These are phyloP conservation scores for Penicillium freii DNA, from an alignment of 2,329 filamentous ascomycete genomes.

Conservation along the genomic window DNA sequence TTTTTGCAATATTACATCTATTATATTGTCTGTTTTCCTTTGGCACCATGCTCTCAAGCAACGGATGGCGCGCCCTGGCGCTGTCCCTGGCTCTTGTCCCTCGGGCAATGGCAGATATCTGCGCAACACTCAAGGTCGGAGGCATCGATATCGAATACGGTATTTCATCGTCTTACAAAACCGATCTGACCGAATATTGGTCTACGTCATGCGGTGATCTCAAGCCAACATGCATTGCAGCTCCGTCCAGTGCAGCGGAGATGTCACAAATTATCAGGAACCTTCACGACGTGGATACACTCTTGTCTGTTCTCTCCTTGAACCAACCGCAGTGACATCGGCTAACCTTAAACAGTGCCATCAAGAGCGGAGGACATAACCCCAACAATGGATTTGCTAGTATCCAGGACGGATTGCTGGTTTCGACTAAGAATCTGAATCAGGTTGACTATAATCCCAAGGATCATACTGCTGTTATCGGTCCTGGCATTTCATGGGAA, in stretches of 20 bases:
- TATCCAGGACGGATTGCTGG: conserved; percentile 46
- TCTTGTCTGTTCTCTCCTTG: conserved; percentile 40
- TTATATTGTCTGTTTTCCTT: background rate
- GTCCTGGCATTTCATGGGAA: conserved; percentile 39
- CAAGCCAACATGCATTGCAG: conserved; percentile 48
- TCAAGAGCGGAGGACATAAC: conserved; percentile 53
- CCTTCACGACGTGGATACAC: conserved; percentile 48
- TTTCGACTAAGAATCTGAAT: conserved; percentile 47
- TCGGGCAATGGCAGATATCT: conserved; percentile 36
- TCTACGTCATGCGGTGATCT: conserved; percentile 46
- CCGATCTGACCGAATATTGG: conserved; percentile 48
- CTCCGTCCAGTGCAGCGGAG: conserved; percentile 50
- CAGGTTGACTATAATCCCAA: conserved; percentile 35
- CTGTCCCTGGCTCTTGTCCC: conserved; percentile 21
- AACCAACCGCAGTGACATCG: no score
- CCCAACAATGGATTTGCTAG: conserved; percentile 49
- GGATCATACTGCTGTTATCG: conserved; percentile 42
- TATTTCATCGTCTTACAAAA: conserved; percentile 35
- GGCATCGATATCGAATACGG: conserved; percentile 36
- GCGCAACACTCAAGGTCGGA: conserved; percentile 37
- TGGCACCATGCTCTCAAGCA: conserved; percentile 17
- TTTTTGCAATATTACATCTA: background rate
- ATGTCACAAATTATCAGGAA: conserved; percentile 54
- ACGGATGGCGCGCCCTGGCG: conserved; percentile 21
- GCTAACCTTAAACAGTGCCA: conserved; percentile 34